Percentiles rank a stretch among this genome's conserved stretches.
phyloP scores from a whole-genome alignment of 2,329 filamentous ascomycete species.

The Periconia sp. region DNA sequence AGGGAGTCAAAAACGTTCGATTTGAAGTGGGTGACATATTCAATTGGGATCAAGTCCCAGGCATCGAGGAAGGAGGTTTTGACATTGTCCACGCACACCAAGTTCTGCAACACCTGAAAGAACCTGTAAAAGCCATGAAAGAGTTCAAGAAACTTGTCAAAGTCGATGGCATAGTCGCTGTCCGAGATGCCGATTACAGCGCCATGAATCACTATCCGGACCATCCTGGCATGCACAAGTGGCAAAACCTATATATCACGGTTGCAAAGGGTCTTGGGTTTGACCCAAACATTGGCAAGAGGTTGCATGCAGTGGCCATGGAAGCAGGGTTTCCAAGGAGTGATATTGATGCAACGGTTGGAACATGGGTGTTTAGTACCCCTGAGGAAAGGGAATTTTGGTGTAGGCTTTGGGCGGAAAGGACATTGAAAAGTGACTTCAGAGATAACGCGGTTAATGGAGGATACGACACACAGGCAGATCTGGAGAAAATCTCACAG shows the following conservation, averaged over 20 bases:
- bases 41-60: slow-evolving; percentile 47
- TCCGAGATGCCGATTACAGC: slow-evolving; percentile 39
- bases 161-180: slow-evolving; percentile 56
- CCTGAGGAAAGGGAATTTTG: slow-evolving; percentile 43
- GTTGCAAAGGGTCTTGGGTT: slow-evolving; percentile 34
- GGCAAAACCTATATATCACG: slow-evolving; percentile 37
- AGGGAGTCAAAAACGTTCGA: slow-evolving; percentile 43
- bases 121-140: slow-evolving; percentile 53
- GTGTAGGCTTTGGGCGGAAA: slow-evolving; percentile 45
- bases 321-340: slow-evolving; percentile 42
- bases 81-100: slow-evolving; percentile 64
- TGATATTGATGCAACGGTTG: slow-evolving; percentile 43
- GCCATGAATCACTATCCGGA: slow-evolving; percentile 45
- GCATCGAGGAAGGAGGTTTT: slow-evolving; percentile 45
- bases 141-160: slow-evolving; percentile 60
- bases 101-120: slow-evolving; percentile 58
- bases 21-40: slow-evolving; percentile 48
- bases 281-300: slow-evolving; percentile 39
- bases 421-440: slow-evolving; percentile 38
- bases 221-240: slow-evolving; percentile 35
- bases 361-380: slow-evolving; percentile 47
- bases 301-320: slow-evolving; percentile 41
- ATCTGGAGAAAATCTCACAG: slow-evolving; percentile 43
- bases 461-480: slow-evolving; percentile 39
- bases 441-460: slow-evolving; percentile 40